These are phyloP conservation scores for Gloeopeniophorella convolvens DNA, from an alignment of 768 basidiomycete species.

Conservation along the genomic window DNA sequence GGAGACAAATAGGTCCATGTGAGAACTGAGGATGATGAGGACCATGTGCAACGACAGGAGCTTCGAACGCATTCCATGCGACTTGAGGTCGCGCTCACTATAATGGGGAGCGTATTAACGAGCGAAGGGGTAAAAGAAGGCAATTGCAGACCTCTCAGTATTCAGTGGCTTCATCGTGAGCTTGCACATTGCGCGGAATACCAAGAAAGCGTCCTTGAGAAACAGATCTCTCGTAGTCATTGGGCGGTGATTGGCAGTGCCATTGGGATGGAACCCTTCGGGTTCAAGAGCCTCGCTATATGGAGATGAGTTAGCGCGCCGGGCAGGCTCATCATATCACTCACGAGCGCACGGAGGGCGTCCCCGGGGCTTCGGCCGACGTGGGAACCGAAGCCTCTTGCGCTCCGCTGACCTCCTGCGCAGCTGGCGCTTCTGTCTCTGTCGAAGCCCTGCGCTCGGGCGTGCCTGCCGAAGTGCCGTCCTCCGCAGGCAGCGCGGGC, in stretches of 20 bases:
- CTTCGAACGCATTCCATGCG: constrained; percentile 97
- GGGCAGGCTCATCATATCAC: background rate
- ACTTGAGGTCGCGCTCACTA: constrained; percentile 93
- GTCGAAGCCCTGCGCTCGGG: background rate
- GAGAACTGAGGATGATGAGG: constrained; percentile 83
- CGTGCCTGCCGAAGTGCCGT: background rate
- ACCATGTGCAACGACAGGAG: constrained; percentile 91
- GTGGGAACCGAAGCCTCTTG: background rate
- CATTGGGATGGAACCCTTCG: constrained; percentile 16
- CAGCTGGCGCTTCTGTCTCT: background rate
- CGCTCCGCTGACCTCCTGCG: background rate
- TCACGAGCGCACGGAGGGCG: background rate
- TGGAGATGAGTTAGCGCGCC: background rate
- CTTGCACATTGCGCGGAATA: constrained; percentile 95
- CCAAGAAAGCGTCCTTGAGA: constrained; percentile 96
- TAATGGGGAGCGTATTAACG: constrained; percentile 17
- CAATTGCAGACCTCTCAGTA: constrained; percentile 67
- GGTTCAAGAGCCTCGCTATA: constrained; percentile 4
- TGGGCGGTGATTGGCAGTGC: constrained; percentile 30
- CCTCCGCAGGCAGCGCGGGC: constrained; percentile 7
- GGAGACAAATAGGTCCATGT: constrained; percentile 86
- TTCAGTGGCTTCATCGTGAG: constrained; percentile 96
- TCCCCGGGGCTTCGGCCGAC: background rate
- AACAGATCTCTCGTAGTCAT: constrained; percentile 83
- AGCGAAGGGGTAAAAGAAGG: background rate